Evolutionary conservation across 257 asterid genomes (phyloP).

Genomic region (Primulina tabacum): DNA sequence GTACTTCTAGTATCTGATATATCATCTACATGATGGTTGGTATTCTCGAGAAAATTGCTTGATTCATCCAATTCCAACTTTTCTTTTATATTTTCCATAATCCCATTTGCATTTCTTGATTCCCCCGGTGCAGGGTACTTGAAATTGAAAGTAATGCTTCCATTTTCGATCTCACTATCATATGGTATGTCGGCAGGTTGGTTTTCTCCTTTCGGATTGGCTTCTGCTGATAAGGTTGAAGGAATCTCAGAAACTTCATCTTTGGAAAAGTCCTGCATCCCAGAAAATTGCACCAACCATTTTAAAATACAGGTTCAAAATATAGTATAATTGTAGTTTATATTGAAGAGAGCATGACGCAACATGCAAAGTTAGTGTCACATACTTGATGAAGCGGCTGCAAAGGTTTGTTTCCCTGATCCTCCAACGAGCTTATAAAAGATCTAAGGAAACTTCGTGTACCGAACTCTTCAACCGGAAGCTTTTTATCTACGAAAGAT

Average conservation of each 20-base stretch:
- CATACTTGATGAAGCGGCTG: constrained; percentile 2
- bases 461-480: constrained; percentile 29
- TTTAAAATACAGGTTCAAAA: constrained; percentile 20
- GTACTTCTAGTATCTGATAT: constrained; percentile 13
- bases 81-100: constrained; percentile 23
- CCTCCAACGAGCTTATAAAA: constrained; percentile 19
- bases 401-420: constrained; percentile 18
- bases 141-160: constrained; percentile 51
- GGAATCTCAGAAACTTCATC: constrained; percentile 35
- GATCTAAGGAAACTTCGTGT: constrained; percentile 31
- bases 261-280: constrained; percentile 38
- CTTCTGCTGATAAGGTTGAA: constrained; percentile 27
- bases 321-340: neutral
- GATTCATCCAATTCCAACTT: constrained; percentile 14
- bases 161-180: constrained; percentile 45
- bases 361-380: neutral
- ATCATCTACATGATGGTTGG: constrained; percentile 12
- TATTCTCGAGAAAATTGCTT: constrained; percentile 8
- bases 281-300: constrained; percentile 17
- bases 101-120: constrained; percentile 10
- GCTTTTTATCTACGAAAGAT: constrained; percentile 26
- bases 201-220: constrained; percentile 32
- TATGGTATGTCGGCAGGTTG: constrained; percentile 30
- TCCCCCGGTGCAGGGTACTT: constrained; percentile 25
- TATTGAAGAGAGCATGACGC: neutral